Evolutionary conservation across 306 rosid species (phyloP).

Genomic region (Morella rubra): DNA sequence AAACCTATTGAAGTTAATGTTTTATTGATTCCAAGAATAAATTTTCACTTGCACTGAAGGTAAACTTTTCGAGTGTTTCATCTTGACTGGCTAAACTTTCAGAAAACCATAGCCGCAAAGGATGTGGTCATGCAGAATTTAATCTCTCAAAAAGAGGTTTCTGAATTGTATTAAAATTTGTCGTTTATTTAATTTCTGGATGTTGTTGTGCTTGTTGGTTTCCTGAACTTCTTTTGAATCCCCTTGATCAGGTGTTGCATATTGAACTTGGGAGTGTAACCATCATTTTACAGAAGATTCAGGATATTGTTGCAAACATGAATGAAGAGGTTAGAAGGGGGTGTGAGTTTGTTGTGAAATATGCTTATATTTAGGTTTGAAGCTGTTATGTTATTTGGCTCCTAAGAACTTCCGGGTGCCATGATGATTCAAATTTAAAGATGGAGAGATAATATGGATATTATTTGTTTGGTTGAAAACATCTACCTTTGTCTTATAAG

Average conservation of each 20-base stretch:
- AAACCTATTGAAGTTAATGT: slow-evolving; percentile 11
- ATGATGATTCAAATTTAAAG: background rate
- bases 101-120: slow-evolving; percentile 52
- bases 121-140: slow-evolving; percentile 57
- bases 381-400: background rate
- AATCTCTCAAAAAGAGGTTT: slow-evolving; percentile 65
- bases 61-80: slow-evolving; percentile 15
- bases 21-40: slow-evolving; percentile 15
- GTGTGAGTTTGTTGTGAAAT: background rate
- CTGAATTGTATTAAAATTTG: slow-evolving; percentile 6
- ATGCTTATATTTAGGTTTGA: background rate
- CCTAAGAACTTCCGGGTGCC: slow-evolving; percentile 8
- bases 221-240: slow-evolving; percentile 29
- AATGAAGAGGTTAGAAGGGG: slow-evolving; percentile 54
- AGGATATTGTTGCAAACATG: slow-evolving; percentile 48
- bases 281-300: slow-evolving; percentile 55
- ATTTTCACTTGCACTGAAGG: slow-evolving; percentile 12
- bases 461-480: background rate
- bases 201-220: slow-evolving; percentile 24
- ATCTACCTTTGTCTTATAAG: background rate
- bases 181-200: slow-evolving; percentile 17
- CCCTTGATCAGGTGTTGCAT: slow-evolving; percentile 48
- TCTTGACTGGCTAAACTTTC: slow-evolving; percentile 64
- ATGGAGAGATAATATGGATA: background rate
- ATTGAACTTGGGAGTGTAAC: slow-evolving; percentile 61